Conservation (phyloP, 1,139 yeast genomes). For the Arxiozyma heterogenica region DNA sequence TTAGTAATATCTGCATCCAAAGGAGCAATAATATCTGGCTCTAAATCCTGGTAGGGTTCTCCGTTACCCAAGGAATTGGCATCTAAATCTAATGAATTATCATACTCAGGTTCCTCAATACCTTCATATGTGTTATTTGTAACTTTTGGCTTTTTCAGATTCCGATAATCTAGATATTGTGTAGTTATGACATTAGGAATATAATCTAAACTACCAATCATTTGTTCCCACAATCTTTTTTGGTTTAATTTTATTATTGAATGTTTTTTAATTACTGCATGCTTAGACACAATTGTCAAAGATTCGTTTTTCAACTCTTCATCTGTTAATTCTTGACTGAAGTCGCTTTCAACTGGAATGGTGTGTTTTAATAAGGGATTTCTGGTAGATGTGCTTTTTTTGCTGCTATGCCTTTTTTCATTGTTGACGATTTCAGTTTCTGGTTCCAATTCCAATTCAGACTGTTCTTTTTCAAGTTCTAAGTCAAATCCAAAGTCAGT, state of each 20-base stretch:
- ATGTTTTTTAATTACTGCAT: neutral
- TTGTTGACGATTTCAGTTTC: conserved; percentile 12
- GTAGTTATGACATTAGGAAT: conserved; percentile 8
- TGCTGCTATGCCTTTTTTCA: conserved; percentile 16
- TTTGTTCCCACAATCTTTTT: conserved; percentile 13
- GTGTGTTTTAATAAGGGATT: conserved; percentile 14
- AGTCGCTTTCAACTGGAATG: conserved; percentile 19
- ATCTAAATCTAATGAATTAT: conserved; percentile 20
- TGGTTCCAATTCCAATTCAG: conserved; percentile 10
- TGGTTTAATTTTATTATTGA: conserved; percentile 1
- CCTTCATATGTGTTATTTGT: conserved; percentile 7
- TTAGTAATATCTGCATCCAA: neutral
- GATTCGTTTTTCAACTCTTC: conserved; percentile 8
- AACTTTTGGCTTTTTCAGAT: conserved; percentile 7
- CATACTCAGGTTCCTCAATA: conserved; percentile 1
- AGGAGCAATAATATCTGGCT: neutral
- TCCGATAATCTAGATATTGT: conserved; percentile 7
- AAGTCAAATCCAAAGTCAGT: conserved; percentile 32
- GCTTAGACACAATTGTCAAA: neutral
- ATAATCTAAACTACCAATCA: conserved; percentile 8
- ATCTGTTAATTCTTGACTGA: conserved; percentile 16
- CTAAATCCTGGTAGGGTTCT: neutral
- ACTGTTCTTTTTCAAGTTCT: conserved; percentile 26
- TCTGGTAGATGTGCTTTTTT: conserved; percentile 2
- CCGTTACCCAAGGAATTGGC: conserved; percentile 9